Percentiles rank a stretch among this genome's conserved stretches.
Evolutionary conservation across 495 filamentous ascomycete species (phyloP).

Genomic region (Aspergillus diversus): DNA sequence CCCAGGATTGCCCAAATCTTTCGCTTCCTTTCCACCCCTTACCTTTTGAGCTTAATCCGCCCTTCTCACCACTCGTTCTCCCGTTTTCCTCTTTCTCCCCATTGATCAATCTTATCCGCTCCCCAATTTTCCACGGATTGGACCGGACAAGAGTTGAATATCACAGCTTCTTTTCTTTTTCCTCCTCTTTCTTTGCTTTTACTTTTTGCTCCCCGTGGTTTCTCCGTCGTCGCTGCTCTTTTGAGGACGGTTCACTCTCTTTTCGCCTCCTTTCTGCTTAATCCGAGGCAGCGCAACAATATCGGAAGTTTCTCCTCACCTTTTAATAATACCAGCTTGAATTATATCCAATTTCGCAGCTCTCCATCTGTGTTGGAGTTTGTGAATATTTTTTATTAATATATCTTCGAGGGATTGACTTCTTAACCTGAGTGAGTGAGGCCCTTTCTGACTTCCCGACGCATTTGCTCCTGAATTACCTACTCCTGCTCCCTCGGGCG

Average conservation of each 20-base stretch:
- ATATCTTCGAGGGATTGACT: not conserved
- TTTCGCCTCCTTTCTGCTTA: conserved; percentile 29
- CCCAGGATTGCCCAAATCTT: conserved; percentile 8
- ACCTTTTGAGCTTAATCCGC: conserved; percentile 23
- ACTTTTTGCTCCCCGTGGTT: conserved; percentile 13
- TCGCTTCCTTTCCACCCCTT: conserved; percentile 15
- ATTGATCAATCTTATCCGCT: conserved; percentile 6
- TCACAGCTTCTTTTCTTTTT: conserved; percentile 18
- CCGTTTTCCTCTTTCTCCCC: conserved; percentile 12
- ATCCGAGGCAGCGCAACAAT: conserved; percentile 22
- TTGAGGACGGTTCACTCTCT: conserved; percentile 24
- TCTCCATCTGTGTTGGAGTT: not conserved
- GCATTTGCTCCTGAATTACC: conserved; percentile 3
- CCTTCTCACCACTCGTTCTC: conserved; percentile 13
- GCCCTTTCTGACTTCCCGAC: not conserved
- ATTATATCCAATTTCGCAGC: conserved; percentile 22
- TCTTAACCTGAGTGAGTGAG: conserved; percentile 7
- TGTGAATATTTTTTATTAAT: conserved; percentile 13
- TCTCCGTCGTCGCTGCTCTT: conserved; percentile 5
- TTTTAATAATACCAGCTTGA: conserved; percentile 21
- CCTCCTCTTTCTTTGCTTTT: conserved; percentile 10
- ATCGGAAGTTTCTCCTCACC: conserved; percentile 26
- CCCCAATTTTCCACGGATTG: conserved; percentile 14
- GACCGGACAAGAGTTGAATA: conserved; percentile 1
- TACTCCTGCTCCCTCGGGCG: conserved; percentile 5